These are phyloP conservation scores for Phytophthora pisi DNA, from an alignment of 352 stramenopile species.

Conservation along the genomic window DNA sequence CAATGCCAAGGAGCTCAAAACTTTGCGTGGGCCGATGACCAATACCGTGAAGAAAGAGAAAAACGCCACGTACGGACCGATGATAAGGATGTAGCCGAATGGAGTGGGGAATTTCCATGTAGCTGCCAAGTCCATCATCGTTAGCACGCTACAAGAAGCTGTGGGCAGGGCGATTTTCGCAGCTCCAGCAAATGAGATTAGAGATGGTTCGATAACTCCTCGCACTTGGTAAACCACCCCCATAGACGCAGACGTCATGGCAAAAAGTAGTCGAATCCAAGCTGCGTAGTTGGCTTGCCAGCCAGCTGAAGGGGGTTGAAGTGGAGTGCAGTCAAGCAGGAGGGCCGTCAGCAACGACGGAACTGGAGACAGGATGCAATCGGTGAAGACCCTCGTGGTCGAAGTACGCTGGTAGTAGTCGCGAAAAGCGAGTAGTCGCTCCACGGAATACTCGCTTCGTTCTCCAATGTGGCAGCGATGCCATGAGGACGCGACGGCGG, in stretches of 20 bases:
- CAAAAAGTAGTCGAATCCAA: constrained; percentile 23
- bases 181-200: constrained; percentile 6
- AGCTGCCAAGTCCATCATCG: constrained; percentile 8
- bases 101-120: constrained; percentile 28
- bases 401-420: constrained; percentile 14
- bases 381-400: not conserved
- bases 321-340: constrained; percentile 25
- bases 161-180: constrained; percentile 12
- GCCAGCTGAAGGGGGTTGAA: constrained; percentile 15
- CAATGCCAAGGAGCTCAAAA: not conserved
- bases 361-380: constrained; percentile 13
- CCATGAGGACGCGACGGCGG: not conserved
- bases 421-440: constrained; percentile 12
- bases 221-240: constrained; percentile 14
- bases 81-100: constrained; percentile 17
- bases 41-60: constrained; percentile 14
- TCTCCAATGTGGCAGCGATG: constrained; percentile 19
- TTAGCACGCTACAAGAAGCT: constrained; percentile 2
- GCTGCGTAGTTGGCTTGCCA: constrained; percentile 24
- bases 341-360: constrained; percentile 14
- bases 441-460: constrained; percentile 13
- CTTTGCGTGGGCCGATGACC: not conserved
- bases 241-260: constrained; percentile 9
- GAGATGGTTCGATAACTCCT: constrained; percentile 6
- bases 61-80: constrained; percentile 3